Evolutionary conservation across 495 filamentous ascomycete species (phyloP).

Genomic region (Aspergillus sclerotiicarbonarius): DNA sequence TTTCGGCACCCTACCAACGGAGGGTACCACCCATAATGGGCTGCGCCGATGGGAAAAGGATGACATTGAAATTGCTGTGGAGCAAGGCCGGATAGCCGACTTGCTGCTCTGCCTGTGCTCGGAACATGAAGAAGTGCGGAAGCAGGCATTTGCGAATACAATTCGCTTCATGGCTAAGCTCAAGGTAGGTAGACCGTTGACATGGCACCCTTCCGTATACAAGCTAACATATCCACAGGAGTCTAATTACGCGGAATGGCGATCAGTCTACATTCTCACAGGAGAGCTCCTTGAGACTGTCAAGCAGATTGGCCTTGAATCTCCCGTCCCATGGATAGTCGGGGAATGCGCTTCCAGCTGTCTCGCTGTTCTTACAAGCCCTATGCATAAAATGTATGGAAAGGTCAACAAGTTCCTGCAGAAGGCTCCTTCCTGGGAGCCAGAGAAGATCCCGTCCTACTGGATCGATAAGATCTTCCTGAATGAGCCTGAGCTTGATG

Average conservation of each 20-base stretch:
- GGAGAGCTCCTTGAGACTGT: conserved; percentile 78
- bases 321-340: conserved; percentile 68
- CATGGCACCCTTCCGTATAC: neutral
- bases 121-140: conserved; percentile 66
- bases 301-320: conserved; percentile 46
- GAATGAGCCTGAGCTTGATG: conserved; percentile 67
- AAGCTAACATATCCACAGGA: conserved; percentile 31
- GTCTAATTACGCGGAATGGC: conserved; percentile 72
- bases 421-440: conserved; percentile 67
- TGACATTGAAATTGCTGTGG: conserved; percentile 68
- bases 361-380: conserved; percentile 66
- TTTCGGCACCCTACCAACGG: conserved; percentile 39
- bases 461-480: conserved; percentile 71
- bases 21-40: conserved; percentile 41
- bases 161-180: conserved; percentile 63
- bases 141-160: conserved; percentile 69
- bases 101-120: conserved; percentile 75
- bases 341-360: conserved; percentile 71
- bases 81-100: conserved; percentile 64
- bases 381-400: conserved; percentile 77
- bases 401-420: conserved; percentile 86
- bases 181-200: conserved; percentile 39
- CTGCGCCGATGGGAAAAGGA: conserved; percentile 67
- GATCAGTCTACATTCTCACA: conserved; percentile 70
- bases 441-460: conserved; percentile 68